Base-by-base conservation (phyloP, 805 yeast species). In the Torulaspora microellipsoides region DNA sequence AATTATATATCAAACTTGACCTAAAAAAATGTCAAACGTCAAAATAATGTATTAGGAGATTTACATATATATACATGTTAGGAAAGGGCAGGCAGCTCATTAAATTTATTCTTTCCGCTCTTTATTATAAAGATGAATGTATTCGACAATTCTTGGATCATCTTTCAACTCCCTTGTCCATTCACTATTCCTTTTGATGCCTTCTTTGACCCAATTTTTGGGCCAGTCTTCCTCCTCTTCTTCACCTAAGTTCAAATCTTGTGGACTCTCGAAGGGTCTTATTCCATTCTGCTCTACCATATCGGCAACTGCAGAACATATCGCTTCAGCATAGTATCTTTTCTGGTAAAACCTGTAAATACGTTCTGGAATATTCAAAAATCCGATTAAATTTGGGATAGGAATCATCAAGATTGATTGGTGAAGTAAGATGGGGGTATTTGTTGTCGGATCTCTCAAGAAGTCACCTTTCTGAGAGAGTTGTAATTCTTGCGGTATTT, bases 221-320 rank as follows among this genome's bases (percentile, higher is more conserved):
- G 96, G 96, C 97, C 97, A 91, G 51, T 86, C 91, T 5, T 63
- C 56, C 59, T 90, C 96, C 62, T 89, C 96, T 33, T 70, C 78
- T 14, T 60, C 58, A 43, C 67, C 74, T 15, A 62, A 39, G 13
- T 65, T 64, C 13, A 65, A 58, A 44, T 78, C 80, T 3, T 55
- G 53, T 1, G 54, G 50, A 9, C 58, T 46, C 36, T 70, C 62
- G 55, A 78, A 85, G 8, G 79, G 76, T 38, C 95, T 70, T 3
- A 68, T 58, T 6, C 45, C 25, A 43, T 72, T 64, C 34, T 74
- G 71, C 27, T 78, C 78, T 0, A 75, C 62, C 27, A 81, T 73
- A 4, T 78, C 71, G 0, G 78, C 74, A 11, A 78, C 72, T 0
- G 88, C 72, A 17, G 71, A 67, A 12, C 89, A 81, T 34, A 77